A percentile compares a stretch with the other conserved stretches of the same genome.
Evolutionary conservation across 495 filamentous ascomycete species (phyloP).

Genomic region (Cryomyces antarcticus): DNA sequence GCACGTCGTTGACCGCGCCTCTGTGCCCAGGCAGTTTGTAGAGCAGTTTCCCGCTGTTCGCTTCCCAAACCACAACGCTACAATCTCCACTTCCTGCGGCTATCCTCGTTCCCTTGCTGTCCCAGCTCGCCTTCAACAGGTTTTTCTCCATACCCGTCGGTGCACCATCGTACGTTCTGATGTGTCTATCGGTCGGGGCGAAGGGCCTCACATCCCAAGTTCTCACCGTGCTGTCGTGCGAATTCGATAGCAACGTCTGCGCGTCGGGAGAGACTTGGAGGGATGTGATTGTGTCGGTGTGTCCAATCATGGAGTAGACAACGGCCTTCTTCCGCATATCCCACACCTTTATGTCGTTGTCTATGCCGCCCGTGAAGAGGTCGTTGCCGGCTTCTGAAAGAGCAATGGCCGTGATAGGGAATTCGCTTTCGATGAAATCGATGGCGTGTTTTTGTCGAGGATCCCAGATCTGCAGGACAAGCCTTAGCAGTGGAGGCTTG

Average conservation of each 20-base stretch:
- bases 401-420: constrained; percentile 81
- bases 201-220: constrained; percentile 97
- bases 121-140: constrained; percentile 79
- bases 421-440: constrained; percentile 76
- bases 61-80: constrained; percentile 80
- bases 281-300: constrained; percentile 82
- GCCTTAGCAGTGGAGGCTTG: neutral
- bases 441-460: constrained; percentile 76
- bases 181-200: constrained; percentile 63
- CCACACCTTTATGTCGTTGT: constrained; percentile 95
- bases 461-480: constrained; percentile 55
- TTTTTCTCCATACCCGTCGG: constrained; percentile 80
- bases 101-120: constrained; percentile 64
- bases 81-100: constrained; percentile 79
- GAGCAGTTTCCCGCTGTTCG: constrained; percentile 58
- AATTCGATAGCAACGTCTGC: constrained; percentile 75
- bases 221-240: constrained; percentile 78
- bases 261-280: constrained; percentile 79
- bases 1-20: constrained; percentile 85
- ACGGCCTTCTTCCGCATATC: constrained; percentile 81
- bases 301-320: constrained; percentile 70
- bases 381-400: constrained; percentile 87
- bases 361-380: constrained; percentile 84
- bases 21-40: constrained; percentile 94
- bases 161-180: constrained; percentile 76